Evolutionary conservation across 306 rosid genomes (phyloP).

Genomic region (Vicia villosa): DNA sequence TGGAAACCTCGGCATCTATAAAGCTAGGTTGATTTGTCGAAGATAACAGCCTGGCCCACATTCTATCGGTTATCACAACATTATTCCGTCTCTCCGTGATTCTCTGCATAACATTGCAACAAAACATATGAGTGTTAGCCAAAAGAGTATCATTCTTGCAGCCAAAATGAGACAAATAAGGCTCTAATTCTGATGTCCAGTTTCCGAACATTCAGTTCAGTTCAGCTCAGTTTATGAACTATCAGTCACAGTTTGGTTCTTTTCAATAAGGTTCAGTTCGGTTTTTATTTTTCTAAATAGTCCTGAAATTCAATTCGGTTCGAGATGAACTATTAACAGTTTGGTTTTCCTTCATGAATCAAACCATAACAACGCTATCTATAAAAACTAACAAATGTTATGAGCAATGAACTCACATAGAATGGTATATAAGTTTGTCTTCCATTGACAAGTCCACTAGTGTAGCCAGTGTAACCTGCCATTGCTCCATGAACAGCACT

Average conservation of each 20-base stretch:
- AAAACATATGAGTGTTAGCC: constrained; percentile 1
- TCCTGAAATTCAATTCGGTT: not conserved
- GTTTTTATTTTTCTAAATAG: not conserved
- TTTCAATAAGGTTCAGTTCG: not conserved
- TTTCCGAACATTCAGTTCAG: not conserved
- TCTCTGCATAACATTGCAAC: constrained; percentile 55
- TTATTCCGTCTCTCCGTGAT: constrained; percentile 65
- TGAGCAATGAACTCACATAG: constrained; percentile 55
- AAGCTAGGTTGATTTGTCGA: constrained; percentile 97
- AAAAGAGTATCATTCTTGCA: not conserved
- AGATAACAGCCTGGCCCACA: constrained; percentile 98
- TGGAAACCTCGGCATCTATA: constrained; percentile 43
- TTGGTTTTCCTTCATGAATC: not conserved
- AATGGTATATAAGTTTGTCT: constrained; percentile 89
- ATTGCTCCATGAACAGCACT: constrained; percentile 96
- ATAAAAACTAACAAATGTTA: constrained; percentile 8
- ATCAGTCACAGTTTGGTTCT: not conserved
- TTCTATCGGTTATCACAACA: constrained; percentile 92
- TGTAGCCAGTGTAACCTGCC: constrained; percentile 94
- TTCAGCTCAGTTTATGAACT: too few relatives aligned
- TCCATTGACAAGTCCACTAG: constrained; percentile 85
- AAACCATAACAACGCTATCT: not conserved
- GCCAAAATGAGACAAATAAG: too few relatives aligned
- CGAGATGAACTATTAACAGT: not conserved
- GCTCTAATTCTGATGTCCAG: too few relatives aligned